Conservation (phyloP, 768 basidiomycete genomes). For the Rhizopogon rudus region DNA sequence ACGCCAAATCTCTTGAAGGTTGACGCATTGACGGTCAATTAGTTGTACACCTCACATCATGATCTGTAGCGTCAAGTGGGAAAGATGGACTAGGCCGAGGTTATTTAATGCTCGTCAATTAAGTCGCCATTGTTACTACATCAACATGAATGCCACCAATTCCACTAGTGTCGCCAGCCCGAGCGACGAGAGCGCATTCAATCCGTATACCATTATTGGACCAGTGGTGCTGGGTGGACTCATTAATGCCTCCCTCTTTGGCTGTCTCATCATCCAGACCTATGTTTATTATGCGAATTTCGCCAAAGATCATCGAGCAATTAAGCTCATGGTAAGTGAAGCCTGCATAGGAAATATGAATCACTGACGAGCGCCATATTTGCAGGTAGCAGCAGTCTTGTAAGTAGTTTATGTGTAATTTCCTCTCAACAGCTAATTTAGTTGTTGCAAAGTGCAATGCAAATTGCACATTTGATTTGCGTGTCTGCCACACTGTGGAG, state of each 20-base stretch:
- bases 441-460: background rate
- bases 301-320: conserved; percentile 8
- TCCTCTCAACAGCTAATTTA: background rate
- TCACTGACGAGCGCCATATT: background rate
- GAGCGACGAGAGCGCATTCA: background rate
- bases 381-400: conserved; percentile 1
- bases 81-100: too few species aligned
- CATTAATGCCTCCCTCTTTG: conserved; percentile 17
- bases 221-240: conserved; percentile 18
- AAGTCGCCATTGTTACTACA: background rate
- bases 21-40: too few species aligned
- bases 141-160: background rate
- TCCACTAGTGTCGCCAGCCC: background rate
- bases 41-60: too few species aligned
- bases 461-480: background rate
- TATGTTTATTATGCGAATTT: conserved; percentile 21
- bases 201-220: conserved; percentile 11
- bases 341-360: background rate
- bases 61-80: too few species aligned
- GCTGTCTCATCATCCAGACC: conserved; percentile 20
- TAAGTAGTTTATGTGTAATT: background rate
- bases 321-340: conserved; percentile 15
- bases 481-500: background rate
- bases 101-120: background rate
- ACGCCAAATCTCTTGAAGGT: too few species aligned